Evolutionary conservation across 352 stramenopile genomes (phyloP).

Genomic region (Phytophthora palmivora): DNA sequence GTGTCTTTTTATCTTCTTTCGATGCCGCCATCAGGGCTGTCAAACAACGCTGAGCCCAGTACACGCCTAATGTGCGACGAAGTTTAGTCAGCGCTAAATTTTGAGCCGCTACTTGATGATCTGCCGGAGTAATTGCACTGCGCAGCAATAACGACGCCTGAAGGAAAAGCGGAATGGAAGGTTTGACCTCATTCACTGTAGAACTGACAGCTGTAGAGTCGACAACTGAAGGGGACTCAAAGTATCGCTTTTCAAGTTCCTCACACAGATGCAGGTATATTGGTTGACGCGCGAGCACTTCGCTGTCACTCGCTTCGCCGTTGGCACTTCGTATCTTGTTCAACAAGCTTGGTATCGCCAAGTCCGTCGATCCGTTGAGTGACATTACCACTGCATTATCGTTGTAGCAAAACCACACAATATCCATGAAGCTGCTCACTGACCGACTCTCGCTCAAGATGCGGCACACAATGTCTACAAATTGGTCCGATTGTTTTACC

Average conservation of each 20-base stretch:
- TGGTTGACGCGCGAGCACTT: slow-evolving; percentile 47
- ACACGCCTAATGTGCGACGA: slow-evolving; percentile 54
- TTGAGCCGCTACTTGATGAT: slow-evolving; percentile 52
- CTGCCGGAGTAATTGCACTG: slow-evolving; percentile 59
- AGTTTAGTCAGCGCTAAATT: slow-evolving; percentile 47
- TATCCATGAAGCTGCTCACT: slow-evolving; percentile 72
- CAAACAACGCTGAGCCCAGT: slow-evolving; percentile 73
- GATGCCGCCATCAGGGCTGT: slow-evolving; percentile 51
- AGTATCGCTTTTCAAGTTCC: slow-evolving; percentile 61
- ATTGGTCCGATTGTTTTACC: slow-evolving; percentile 43
- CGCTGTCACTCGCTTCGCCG: slow-evolving; percentile 19
- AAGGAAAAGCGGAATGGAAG: slow-evolving; percentile 49
- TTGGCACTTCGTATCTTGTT: slow-evolving; percentile 58
- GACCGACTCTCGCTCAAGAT: slow-evolving; percentile 63
- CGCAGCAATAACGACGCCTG: slow-evolving; percentile 69
- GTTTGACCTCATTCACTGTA: not conserved
- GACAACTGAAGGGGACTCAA: slow-evolving; percentile 7
- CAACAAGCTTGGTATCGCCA: slow-evolving; percentile 59
- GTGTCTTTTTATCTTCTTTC: slow-evolving; percentile 33
- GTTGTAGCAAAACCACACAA: slow-evolving; percentile 83
- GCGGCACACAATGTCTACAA: slow-evolving; percentile 58
- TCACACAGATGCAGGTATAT: slow-evolving; percentile 71
- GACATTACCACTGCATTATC: slow-evolving; percentile 68
- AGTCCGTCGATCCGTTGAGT: slow-evolving; percentile 54
- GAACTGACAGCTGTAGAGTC: not conserved